A percentile compares a stretch with the other conserved stretches of the same genome.
These are phyloP conservation scores for Yarrowia alimentaria DNA, from an alignment of 805 yeast genomes.

Conservation along the genomic window DNA sequence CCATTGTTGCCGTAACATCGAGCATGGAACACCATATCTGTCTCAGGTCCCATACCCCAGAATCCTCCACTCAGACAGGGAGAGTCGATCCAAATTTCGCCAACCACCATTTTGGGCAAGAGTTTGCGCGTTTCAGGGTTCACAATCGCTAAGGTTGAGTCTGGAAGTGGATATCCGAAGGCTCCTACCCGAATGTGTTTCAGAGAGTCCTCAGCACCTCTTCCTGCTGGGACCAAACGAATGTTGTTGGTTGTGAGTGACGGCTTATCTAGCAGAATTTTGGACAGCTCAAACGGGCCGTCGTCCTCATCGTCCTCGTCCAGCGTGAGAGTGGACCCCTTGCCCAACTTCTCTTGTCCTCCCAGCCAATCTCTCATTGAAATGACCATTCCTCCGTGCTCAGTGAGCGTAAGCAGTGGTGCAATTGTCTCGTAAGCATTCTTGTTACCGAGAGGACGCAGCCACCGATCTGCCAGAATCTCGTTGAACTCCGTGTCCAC, in stretches of 20 bases:
- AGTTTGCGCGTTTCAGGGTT: conserved; percentile 85
- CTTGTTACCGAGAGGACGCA: conserved; percentile 82
- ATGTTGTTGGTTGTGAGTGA: conserved; percentile 72
- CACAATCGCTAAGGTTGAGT: conserved; percentile 88
- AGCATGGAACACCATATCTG: conserved; percentile 77
- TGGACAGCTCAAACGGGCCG: conserved; percentile 52
- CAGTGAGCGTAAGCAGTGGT: conserved; percentile 84
- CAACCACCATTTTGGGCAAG: conserved; percentile 75
- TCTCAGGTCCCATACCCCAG: conserved; percentile 68
- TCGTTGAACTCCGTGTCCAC: conserved; percentile 93
- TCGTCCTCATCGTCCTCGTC: conserved; percentile 44
- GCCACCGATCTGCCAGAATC: conserved; percentile 83
- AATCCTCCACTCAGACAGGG: conserved; percentile 89
- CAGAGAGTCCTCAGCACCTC: conserved; percentile 45
- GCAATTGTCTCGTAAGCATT: conserved; percentile 74
- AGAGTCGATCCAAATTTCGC: conserved; percentile 97
- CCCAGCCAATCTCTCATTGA: conserved; percentile 91
- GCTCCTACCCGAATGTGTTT: conserved; percentile 74
- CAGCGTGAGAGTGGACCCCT: conserved; percentile 38
- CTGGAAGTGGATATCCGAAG: conserved; percentile 92
- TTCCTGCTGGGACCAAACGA: conserved; percentile 55
- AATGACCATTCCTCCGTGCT: conserved; percentile 94
- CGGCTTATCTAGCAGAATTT: conserved; percentile 68
- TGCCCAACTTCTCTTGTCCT: conserved; percentile 59
- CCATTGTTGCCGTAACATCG: conserved; percentile 70